Evolutionary conservation across 2,329 filamentous ascomycete species (phyloP), one percentile per base, ranked within the genome.

Genomic region (Fusarium sp.): DNA sequence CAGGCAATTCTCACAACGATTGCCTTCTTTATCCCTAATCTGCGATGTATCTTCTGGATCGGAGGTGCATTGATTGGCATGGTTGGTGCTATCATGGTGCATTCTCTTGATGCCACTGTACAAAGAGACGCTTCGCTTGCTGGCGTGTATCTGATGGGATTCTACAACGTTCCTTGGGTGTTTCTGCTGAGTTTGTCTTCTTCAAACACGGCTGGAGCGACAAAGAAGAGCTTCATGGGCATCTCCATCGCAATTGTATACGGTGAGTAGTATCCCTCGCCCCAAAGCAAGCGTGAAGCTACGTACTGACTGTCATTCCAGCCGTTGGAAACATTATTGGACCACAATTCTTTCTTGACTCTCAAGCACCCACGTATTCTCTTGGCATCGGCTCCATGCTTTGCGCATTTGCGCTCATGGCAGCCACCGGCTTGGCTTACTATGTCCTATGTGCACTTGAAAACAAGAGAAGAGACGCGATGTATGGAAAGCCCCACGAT

Each of bases 1-100:
- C 63, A 68, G 13, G 66, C 65, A 3, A 44, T 60, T 1, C 50
- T 77, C 3, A 73, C 76, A 4, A 65, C 72, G 1, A 65, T 78
- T 15, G 61, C 72, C 2, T 67, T 74, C 37, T 76, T 61, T 7
- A 59, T 77, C 10, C 71, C 73, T 11, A 77, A 78, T 54, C n/a
- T 76, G 23, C 65, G 77, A n/a, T 75, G 77, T 56, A 28, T 78
- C n/a, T 70, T 77, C 27, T 77, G 75, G 75, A 68, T 78, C 11
- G 9, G 60, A 16, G 66, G 73, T 1, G 62, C 71, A 2, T 34
- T 71, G 7, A 50, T 73, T 9, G 74, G 69, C 6, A 61, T 77
- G 31, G 62, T 37, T 8, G 73, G 73, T n/a, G 71, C 75, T 9
- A 53, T 73, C 5, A 75, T 76, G 68, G 44, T 76, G 7, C 69